These are phyloP conservation scores for Epichloe amarillans DNA, from an alignment of 2,329 filamentous ascomycete species.

Conservation along the genomic window DNA sequence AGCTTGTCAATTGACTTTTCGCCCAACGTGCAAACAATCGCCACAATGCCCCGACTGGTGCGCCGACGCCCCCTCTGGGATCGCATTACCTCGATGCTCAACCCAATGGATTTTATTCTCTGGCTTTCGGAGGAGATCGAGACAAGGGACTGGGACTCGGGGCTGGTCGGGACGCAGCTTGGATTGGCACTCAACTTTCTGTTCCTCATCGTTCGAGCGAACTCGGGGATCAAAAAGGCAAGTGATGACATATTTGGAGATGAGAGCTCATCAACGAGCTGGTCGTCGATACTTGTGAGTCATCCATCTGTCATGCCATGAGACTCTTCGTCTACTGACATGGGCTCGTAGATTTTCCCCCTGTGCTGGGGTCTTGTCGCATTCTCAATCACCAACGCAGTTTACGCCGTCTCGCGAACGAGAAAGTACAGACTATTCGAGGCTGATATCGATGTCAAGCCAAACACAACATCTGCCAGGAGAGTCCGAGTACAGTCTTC, in stretches of 20 bases:
- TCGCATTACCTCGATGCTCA: slow-evolving; percentile 67
- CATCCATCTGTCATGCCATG: not conserved
- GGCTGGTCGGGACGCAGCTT: slow-evolving; percentile 60
- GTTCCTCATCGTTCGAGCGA: slow-evolving; percentile 74
- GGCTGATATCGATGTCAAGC: slow-evolving; percentile 61
- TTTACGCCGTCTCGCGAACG: slow-evolving; percentile 69
- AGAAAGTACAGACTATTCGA: slow-evolving; percentile 89
- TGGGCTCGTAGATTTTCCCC: slow-evolving; percentile 40
- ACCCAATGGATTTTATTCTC: slow-evolving; percentile 79
- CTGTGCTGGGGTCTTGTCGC: slow-evolving; percentile 55
- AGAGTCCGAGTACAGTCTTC: slow-evolving; percentile 82
- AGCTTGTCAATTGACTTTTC: not conserved
- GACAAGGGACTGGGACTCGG: slow-evolving; percentile 80
- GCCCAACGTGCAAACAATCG: not conserved
- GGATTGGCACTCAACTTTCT: slow-evolving; percentile 65
- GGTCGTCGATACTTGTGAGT: slow-evolving; percentile 46
- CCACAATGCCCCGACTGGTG: slow-evolving; percentile 60
- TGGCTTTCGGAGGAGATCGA: slow-evolving; percentile 91
- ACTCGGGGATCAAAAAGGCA: slow-evolving; percentile 41
- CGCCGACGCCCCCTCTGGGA: slow-evolving; percentile 67
- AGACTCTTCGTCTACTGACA: not conserved
- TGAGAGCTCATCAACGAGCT: slow-evolving; percentile 45
- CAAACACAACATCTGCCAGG: slow-evolving; percentile 71
- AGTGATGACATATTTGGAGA: slow-evolving; percentile 81
- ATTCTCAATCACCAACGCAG: slow-evolving; percentile 61